A percentile compares a stretch with the other conserved stretches of the same genome.
Conservation (phyloP, 2,329 filamentous ascomycete species). For the Neodidymelliopsis sp. region DNA sequence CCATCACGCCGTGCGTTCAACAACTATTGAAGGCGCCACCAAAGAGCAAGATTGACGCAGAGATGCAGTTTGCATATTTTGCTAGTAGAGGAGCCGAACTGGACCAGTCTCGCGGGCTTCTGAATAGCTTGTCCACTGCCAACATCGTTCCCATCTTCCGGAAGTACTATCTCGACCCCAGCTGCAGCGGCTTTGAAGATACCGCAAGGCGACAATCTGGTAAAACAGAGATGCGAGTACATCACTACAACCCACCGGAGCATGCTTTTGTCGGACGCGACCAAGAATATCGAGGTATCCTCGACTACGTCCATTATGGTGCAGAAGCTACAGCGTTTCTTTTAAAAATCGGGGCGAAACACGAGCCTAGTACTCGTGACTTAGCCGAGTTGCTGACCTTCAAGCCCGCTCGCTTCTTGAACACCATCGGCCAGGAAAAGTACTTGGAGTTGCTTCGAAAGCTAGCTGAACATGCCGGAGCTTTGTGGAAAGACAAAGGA, state of each 20-base stretch:
- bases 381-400: slow-evolving; percentile 82
- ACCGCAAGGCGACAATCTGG: slow-evolving; percentile 39
- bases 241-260: slow-evolving; percentile 69
- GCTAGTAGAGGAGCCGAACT: slow-evolving; percentile 79
- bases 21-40: slow-evolving; percentile 77
- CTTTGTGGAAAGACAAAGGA: slow-evolving; percentile 78
- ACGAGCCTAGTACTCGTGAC: slow-evolving; percentile 86
- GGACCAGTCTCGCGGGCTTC: slow-evolving; percentile 49
- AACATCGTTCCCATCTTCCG: slow-evolving; percentile 50
- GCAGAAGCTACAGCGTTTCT: slow-evolving; percentile 86
- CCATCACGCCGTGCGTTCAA: slow-evolving; percentile 77
- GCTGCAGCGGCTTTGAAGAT: slow-evolving; percentile 44
- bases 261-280: slow-evolving; percentile 80
- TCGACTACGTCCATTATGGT: slow-evolving; percentile 97
- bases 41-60: slow-evolving; percentile 69
- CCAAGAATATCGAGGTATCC: slow-evolving; percentile 83
- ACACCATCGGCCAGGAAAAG: slow-evolving; percentile 82
- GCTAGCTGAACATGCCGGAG: slow-evolving; percentile 74
- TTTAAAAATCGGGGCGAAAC: slow-evolving; percentile 86
- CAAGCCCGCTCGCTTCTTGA: slow-evolving; percentile 82
- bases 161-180: slow-evolving; percentile 43
- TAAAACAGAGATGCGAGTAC: slow-evolving; percentile 51
- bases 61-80: slow-evolving; percentile 82
- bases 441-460: slow-evolving; percentile 85
- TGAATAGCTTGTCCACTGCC: slow-evolving; percentile 36